phyloP scores from a whole-genome alignment of 345 rosid species.

The Rhizophora mangle region DNA sequence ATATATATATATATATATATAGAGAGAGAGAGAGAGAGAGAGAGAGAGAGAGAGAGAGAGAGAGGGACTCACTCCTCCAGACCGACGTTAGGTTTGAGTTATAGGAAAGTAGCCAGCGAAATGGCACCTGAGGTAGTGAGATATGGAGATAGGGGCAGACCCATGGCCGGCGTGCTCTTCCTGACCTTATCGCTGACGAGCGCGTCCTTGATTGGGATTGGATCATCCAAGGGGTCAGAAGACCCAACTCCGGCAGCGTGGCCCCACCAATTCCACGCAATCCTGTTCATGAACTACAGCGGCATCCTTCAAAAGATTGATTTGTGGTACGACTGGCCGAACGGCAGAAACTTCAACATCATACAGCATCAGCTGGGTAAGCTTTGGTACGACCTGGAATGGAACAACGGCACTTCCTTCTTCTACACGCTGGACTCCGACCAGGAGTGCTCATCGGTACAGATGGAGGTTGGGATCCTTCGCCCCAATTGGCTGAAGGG shows the following conservation, averaged over 20 bases:
- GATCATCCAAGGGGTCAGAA: background rate
- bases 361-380: conserved; percentile 47
- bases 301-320: conserved; percentile 43
- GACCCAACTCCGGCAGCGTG: conserved; percentile 45
- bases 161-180: background rate
- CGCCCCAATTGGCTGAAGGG: conserved; percentile 63
- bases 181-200: background rate
- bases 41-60: too few species aligned
- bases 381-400: conserved; percentile 51
- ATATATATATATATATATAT: too few species aligned
- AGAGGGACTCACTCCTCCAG: too few species aligned
- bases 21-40: too few species aligned
- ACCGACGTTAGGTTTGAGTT: too few species aligned
- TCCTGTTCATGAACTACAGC: conserved; percentile 44
- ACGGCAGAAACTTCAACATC: conserved; percentile 61
- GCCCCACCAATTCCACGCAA: conserved; percentile 53
- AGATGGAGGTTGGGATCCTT: conserved; percentile 53
- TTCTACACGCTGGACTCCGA: conserved; percentile 38
- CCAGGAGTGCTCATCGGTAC: conserved; percentile 29
- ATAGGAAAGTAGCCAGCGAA: too few species aligned
- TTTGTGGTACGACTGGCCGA: conserved; percentile 67
- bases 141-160: too few species aligned
- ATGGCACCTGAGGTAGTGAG: too few species aligned
- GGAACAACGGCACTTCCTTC: conserved; percentile 63
- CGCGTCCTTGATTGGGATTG: background rate